Conservation (phyloP, 345 rosid species). For the Gossypium herbaceum region DNA sequence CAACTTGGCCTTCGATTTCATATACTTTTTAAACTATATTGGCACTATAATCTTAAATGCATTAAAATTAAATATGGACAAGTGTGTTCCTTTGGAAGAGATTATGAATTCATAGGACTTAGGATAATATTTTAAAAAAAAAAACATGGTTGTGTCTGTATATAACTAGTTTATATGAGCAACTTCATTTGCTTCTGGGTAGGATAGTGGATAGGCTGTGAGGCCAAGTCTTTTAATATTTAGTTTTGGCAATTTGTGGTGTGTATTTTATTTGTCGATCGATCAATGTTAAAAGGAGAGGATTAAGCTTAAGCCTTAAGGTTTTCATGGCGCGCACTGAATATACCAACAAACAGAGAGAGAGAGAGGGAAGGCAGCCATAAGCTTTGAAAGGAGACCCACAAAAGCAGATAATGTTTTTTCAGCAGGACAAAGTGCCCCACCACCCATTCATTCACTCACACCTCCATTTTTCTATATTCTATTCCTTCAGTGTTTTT, state of each 20-base stretch:
- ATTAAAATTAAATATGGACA: no score
- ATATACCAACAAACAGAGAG: neutral
- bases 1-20: no score
- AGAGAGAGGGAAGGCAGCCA: no score
- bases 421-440: neutral
- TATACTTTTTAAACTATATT: no score
- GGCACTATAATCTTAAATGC: no score
- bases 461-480: no score
- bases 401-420: neutral
- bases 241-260: neutral
- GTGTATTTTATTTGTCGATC: neutral
- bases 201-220: neutral
- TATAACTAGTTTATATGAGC: no score
- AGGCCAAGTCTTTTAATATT: neutral
- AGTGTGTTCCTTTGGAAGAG: no score
- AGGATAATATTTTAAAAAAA: no score
- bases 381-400: neutral
- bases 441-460: neutral
- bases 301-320: neutral
- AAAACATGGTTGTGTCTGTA: no score
- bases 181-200: neutral
- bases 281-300: neutral
- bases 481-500: neutral
- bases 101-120: no score
- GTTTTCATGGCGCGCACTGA: neutral